Percentiles rank a stretch among this genome's conserved stretches.
Evolutionary conservation across 768 basidiomycete genomes (phyloP).

Genomic region (Leccinum broughii): DNA sequence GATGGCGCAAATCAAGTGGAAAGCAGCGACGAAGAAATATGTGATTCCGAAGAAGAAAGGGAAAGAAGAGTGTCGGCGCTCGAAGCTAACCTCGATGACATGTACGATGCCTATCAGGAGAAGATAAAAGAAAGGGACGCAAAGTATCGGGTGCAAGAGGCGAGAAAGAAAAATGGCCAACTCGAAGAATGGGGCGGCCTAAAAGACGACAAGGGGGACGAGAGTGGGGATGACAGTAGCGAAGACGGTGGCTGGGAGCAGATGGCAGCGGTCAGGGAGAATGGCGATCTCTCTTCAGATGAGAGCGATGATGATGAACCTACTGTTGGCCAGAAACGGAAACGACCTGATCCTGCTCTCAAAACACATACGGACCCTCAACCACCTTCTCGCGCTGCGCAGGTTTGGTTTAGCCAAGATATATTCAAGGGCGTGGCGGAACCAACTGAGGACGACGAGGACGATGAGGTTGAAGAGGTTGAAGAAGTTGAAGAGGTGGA

Average conservation of each 20-base stretch:
- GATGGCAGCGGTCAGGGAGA: slow-evolving; percentile 55
- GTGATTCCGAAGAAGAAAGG: slow-evolving; percentile 70
- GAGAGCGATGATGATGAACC: slow-evolving; percentile 45
- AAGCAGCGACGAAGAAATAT: slow-evolving; percentile 41
- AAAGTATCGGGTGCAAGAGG: slow-evolving; percentile 83
- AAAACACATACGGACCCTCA: slow-evolving; percentile 39
- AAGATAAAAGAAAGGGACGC: slow-evolving; percentile 80
- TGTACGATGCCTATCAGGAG: slow-evolving; percentile 87
- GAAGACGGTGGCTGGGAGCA: slow-evolving; percentile 72
- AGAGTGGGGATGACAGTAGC: slow-evolving; percentile 40
- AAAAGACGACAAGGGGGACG: slow-evolving; percentile 39
- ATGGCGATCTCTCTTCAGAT: slow-evolving; percentile 50
- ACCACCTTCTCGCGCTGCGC: slow-evolving; percentile 54
- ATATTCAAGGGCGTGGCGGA: slow-evolving; percentile 64
- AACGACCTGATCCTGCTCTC: slow-evolving; percentile 35
- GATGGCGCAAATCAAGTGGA: slow-evolving; percentile 27
- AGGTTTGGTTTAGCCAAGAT: slow-evolving; percentile 96
- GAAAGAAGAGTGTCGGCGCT: slow-evolving; percentile 60
- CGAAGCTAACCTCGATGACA: slow-evolving; percentile 83
- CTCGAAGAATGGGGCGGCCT: slow-evolving; percentile 86
- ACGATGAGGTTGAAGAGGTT: slow-evolving; percentile 11
- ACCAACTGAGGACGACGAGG: slow-evolving; percentile 28
- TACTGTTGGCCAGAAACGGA: slow-evolving; percentile 42
- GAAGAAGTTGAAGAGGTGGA: slow-evolving; percentile 26
- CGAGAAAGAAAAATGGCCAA: slow-evolving; percentile 68